phyloP scores from a whole-genome alignment of 108 stramenopile genomes.

The Parietichytrium sp. region DNA sequence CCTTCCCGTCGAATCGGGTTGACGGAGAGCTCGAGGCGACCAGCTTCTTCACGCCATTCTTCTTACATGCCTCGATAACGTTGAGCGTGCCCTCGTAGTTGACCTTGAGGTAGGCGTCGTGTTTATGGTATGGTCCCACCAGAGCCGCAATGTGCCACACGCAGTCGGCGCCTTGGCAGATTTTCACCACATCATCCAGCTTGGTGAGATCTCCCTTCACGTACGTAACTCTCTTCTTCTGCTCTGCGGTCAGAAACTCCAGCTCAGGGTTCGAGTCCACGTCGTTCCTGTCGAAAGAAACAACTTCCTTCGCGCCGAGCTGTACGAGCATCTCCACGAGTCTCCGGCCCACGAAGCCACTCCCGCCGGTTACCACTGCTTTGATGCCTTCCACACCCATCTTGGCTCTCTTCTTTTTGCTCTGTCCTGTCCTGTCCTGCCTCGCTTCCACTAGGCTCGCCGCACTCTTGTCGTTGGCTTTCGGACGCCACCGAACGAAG shows the following conservation, averaged over 20 bases:
- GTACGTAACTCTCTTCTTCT: not conserved
- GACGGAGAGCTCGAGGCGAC: conserved; percentile 87
- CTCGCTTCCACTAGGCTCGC: no score
- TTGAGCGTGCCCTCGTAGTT: conserved; percentile 46
- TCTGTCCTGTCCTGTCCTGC: not conserved
- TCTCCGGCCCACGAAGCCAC: conserved; percentile 86
- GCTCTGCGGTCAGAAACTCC: conserved; percentile 39
- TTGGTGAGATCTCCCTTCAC: conserved; percentile 73
- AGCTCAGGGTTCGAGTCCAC: conserved; percentile 64
- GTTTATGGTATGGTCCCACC: conserved; percentile 89
- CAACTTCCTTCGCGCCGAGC: conserved; percentile 80
- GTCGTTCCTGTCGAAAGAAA: conserved; percentile 81
- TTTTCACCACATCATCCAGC: conserved; percentile 70
- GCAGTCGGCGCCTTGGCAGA: conserved; percentile 73
- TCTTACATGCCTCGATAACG: conserved; percentile 63
- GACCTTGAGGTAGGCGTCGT: conserved; percentile 56
- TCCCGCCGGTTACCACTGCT: conserved; percentile 83
- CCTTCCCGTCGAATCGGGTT: conserved; percentile 88
- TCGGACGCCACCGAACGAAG: no score
- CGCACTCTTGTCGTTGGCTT: no score
- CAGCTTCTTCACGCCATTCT: conserved; percentile 77
- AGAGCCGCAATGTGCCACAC: conserved; percentile 93
- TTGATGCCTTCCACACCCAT: conserved; percentile 46
- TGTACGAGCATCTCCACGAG: conserved; percentile 96
- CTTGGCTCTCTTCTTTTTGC: not conserved